Base-by-base conservation (phyloP, 805 yeast genomes). In the Saccharomycopsis amapae region DNA sequence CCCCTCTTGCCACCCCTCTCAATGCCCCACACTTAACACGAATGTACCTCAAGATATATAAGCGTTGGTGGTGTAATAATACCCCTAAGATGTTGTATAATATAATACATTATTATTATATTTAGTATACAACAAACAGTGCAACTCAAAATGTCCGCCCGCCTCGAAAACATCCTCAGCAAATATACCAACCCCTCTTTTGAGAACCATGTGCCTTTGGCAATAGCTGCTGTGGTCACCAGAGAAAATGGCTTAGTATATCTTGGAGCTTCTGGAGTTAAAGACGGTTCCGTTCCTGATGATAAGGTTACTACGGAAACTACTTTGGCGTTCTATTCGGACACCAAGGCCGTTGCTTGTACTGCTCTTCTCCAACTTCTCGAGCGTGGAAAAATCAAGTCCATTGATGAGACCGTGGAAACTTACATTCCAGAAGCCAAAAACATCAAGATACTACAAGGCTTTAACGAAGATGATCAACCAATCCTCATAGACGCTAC, bases 341-440 rank as follows among this genome's bases (percentile, higher is more conserved):
- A 61, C 30, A 56, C 68, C n/a, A 64, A 64, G 48, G 47, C 62
- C 7, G 25, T 62, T n/a, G 57, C 63, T n/a, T 45, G 55, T 3
- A 58, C 62, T 22, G 66, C 61, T 6, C 42, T 55, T n/a, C 55
- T 66, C 40, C 65, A 62, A 38, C 54, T 63, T 37, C 51, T 58
- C 31, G 69, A 65, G 35, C 46, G 50, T 32, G 68, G 66, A 1
- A 33, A 49, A 13, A 39, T 65, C 25, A 48, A 47, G 10, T 51
- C 58, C 30, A 53, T 64, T 38, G 63, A 63, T 35, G 66, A 54
- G 13, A 23, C 33, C 6, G 45, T 34, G 12, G 45, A 42, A 22
- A 33, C 9, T 4, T 42, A 42, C 4, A 32, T 26, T 22, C 33
- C 31, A 7, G 45, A 34, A 4, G n/a, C 25, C 23, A 33, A 35